These are phyloP conservation scores for Dryas alaskensis DNA, from an alignment of 306 rosid species.

Conservation along the genomic window DNA sequence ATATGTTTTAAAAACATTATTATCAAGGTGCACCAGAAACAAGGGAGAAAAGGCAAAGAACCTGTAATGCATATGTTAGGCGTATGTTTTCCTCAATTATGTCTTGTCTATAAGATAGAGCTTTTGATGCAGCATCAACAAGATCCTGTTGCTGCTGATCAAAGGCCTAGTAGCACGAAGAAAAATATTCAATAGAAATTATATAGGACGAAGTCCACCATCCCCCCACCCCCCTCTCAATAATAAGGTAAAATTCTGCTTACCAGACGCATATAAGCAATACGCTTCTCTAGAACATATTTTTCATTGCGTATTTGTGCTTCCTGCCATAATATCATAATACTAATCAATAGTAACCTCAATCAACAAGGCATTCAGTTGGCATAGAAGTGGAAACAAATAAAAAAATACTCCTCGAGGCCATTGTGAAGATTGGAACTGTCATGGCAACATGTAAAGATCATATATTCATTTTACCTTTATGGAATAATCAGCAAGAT, in stretches of 20 bases:
- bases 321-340: conserved; percentile 39
- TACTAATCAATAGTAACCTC: conserved; percentile 20
- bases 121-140: conserved; percentile 49
- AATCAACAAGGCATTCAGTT: not conserved
- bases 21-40: not conserved
- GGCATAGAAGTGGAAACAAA: no score
- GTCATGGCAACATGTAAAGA: conserved; percentile 17
- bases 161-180: conserved; percentile 26
- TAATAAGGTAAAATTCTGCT: not conserved
- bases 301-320: conserved; percentile 83
- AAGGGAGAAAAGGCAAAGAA: conserved; percentile 17
- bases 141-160: conserved; percentile 60
- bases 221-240: no score
- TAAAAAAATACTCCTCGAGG: not conserved
- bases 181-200: no score
- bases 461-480: conserved; percentile 49
- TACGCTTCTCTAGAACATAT: conserved; percentile 82
- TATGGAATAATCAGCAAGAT: conserved; percentile 80
- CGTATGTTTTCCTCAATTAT: conserved; percentile 96
- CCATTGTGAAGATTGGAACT: not conserved
- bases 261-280: conserved; percentile 88
- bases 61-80: conserved; percentile 59
- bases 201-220: no score
- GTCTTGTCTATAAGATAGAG: conserved; percentile 70
- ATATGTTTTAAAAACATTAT: not conserved